A percentile compares a stretch with the other conserved stretches of the same genome.
These are phyloP conservation scores for Hansenula lynferdii DNA, from an alignment of 1,139 yeast genomes.

Conservation along the genomic window DNA sequence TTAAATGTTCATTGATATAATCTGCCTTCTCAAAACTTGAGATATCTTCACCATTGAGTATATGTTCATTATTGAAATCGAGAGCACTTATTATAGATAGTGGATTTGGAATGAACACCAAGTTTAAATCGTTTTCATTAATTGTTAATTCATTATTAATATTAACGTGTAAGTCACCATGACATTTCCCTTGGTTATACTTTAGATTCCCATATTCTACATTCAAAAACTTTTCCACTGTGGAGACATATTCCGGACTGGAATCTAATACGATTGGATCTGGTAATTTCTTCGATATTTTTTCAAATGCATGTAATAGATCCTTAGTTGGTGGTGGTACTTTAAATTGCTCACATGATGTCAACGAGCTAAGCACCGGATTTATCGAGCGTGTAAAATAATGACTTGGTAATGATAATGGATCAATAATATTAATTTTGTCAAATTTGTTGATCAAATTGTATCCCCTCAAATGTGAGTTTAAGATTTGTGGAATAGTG, in stretches of 20 bases:
- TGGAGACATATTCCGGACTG: slow-evolving; percentile 1
- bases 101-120: slow-evolving; percentile 16
- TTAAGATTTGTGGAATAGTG: slow-evolving; percentile 9
- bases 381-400: slow-evolving; percentile 8
- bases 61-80: slow-evolving; percentile 7
- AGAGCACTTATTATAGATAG: slow-evolving; percentile 9
- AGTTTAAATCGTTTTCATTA: slow-evolving; percentile 1
- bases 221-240: slow-evolving; percentile 4
- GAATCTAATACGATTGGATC: slow-evolving; percentile 6
- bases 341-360: slow-evolving; percentile 7
- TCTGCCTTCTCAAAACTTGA: slow-evolving; percentile 2
- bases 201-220: slow-evolving; percentile 3
- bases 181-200: background rate
- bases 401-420: slow-evolving; percentile 12
- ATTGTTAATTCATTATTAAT: slow-evolving; percentile 4
- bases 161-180: background rate
- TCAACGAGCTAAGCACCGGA: slow-evolving; percentile 6
- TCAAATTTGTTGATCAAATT: slow-evolving; percentile 7
- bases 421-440: slow-evolving; percentile 12
- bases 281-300: slow-evolving; percentile 8
- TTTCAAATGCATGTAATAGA: slow-evolving; percentile 6
- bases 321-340: slow-evolving; percentile 13
- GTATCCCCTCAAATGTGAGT: slow-evolving; percentile 10
- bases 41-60: slow-evolving; percentile 10
- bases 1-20: slow-evolving; percentile 3